Base-by-base conservation (phyloP, 768 basidiomycete genomes). In the Fistulinella prunicolor region DNA sequence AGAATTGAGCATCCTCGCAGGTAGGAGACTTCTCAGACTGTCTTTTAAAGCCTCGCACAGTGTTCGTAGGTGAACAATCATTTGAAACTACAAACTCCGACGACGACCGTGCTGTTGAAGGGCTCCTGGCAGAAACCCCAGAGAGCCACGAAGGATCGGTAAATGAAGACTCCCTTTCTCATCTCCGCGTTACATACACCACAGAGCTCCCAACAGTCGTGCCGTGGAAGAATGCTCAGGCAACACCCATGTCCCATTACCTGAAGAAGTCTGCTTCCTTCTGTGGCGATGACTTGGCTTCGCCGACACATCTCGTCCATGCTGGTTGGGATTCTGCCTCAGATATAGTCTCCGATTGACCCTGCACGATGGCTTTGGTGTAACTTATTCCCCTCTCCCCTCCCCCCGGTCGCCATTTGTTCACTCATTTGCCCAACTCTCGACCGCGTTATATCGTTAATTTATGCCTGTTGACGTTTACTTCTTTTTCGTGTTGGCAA, bases 251-350 rank as follows among this genome's bases (percentile, higher is more conserved):
- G 66, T 60, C 67, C 1, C 62, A 68, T 58, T 67, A 69, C 59
- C 50, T 67, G 58, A 68, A 59, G 43, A 73, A 75, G 56, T 65
- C 73, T 20, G 63, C 63, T 48, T 71, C 71, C 29, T 75, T 76
- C 50, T 51, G 65, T 39, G 63, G 62, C 32, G 67, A 70, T 52
- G 67, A 67, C 36, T 55, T 70, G 50, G 67, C 67, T 36, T 70
- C 75, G 20, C 75, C 73, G 20, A 79, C 80, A 23, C 75, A 68
- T 60, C 74, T 81, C 44, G 69, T 78, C 51, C 73, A 77, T 46
- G 79, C 78, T 28, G 80, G 78, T 17, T 83, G 81, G 81, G 81
- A 77, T 54, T 76, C 76, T 57, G 66, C 71, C 35, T 75, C 78
- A 42, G 74, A 79, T 45, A 51, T 65, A 49, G 60, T 62, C 42